Percentiles rank a stretch among this genome's conserved stretches.
Evolutionary conservation across 768 basidiomycete genomes (phyloP).

Genomic region (Russula virescens): DNA sequence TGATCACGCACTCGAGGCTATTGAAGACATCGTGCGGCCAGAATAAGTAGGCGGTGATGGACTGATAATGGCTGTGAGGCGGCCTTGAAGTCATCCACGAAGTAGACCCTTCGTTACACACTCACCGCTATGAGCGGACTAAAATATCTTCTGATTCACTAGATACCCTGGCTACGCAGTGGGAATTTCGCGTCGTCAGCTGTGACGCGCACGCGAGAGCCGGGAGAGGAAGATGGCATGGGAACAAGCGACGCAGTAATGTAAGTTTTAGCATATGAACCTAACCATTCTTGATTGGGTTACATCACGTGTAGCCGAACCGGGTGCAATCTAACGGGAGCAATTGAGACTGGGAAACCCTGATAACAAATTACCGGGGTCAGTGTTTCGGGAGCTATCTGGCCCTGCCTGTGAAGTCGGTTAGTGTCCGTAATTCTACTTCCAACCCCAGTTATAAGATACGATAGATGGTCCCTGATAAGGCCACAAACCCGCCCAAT

Average conservation of each 20-base stretch:
- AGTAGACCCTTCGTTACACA: slow-evolving; percentile 32
- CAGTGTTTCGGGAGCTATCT: too few species aligned
- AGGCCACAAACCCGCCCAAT: neutral
- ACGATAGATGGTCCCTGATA: neutral
- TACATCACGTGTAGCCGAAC: too few species aligned
- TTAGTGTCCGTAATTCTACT: too few species aligned
- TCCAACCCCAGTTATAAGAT: neutral
- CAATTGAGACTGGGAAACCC: too few species aligned
- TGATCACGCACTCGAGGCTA: slow-evolving; percentile 41
- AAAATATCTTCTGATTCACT: slow-evolving; percentile 45
- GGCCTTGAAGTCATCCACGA: slow-evolving; percentile 60
- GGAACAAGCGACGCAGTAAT: neutral
- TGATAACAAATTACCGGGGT: too few species aligned
- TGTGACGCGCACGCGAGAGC: slow-evolving; percentile 40
- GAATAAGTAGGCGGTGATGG: slow-evolving; percentile 56
- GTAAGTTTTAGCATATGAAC: too few species aligned
- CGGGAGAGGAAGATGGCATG: neutral
- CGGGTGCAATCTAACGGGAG: too few species aligned
- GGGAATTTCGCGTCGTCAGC: slow-evolving; percentile 59
- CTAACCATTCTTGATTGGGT: too few species aligned
- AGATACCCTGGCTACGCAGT: slow-evolving; percentile 48
- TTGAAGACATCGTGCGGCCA: slow-evolving; percentile 60
- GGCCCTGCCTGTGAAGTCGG: too few species aligned
- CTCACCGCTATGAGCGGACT: too few species aligned
- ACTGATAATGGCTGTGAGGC: slow-evolving; percentile 69